Base-by-base conservation (phyloP, 164 flowering plant species). In the Berberis vulgaris region DNA sequence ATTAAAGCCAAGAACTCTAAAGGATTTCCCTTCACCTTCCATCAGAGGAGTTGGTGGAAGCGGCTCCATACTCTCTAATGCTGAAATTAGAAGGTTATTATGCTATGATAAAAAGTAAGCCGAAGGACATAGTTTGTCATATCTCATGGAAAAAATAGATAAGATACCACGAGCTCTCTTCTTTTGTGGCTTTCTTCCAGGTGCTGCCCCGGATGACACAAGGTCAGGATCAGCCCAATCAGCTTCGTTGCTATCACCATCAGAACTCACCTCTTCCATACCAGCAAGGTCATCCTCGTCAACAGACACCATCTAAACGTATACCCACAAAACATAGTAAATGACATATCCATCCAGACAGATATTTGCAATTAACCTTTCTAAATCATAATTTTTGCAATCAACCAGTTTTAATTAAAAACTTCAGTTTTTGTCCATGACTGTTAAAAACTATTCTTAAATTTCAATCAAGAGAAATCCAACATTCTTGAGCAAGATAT, bases 271-370 rank as follows among this genome's bases (percentile, higher is more conserved):
- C 82, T 89, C 97, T 80, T 91, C 92, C 68, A 95, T 43, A 70
- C 97, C 97, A 77, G 96, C 97, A 72, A 91, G 90, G 69, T 91
- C 97, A 77, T 95, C 97, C 13, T 91, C 97, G 69, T 89, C 99
- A 47, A 88, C 90, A 76, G 96, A 87, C 13, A 89, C 94, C 96
- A 91, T 88, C 97, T 95, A 74, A 67, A 69, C 26, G 59, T 68
- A 43, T 8, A 41, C 3, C 46, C 41, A 68, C 41, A 6, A 26
- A 49, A 57, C 53, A 39, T 1, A 40, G 7, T 45, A 47, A 38
- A 66, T 1, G 1, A 53, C 2, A 45, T 44, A 63, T 6, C 44
- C 26, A 44, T 40, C 1, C 26, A 46, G 7, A 62, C 4, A 1
- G 47, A 57, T 4, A 43, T 40, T 38, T 26, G 26, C 26, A 26